These are phyloP conservation scores for Escallonia herrerae DNA, from an alignment of 129 eudicot species.

Conservation along the genomic window DNA sequence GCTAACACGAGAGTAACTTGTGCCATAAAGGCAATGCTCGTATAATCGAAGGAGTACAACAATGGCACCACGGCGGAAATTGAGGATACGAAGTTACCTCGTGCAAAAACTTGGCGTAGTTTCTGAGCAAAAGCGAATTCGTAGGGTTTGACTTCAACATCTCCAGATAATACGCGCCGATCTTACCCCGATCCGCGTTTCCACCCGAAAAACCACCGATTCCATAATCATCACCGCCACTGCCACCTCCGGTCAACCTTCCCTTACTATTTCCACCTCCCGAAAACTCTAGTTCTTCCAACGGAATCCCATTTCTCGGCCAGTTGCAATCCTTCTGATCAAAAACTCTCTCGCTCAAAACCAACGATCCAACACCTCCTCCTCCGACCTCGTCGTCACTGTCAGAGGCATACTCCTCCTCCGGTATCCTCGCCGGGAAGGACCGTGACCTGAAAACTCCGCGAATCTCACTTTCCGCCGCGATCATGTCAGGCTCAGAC, in stretches of 20 bases:
- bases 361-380: constrained; percentile 22
- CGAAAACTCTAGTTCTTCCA: constrained; percentile 31
- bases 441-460: constrained; percentile 31
- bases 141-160: constrained; percentile 59
- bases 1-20: too few species aligned
- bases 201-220: constrained; percentile 16
- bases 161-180: constrained; percentile 47
- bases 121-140: constrained; percentile 58
- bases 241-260: constrained; percentile 19
- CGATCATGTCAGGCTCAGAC: constrained; percentile 41
- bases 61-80: too few species aligned
- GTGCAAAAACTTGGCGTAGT: constrained; percentile 73
- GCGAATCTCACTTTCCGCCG: constrained; percentile 6
- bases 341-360: constrained; percentile 27
- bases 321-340: constrained; percentile 9
- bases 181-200: constrained; percentile 27
- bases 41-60: too few species aligned
- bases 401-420: constrained; percentile 27
- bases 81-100: constrained; percentile 34
- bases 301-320: constrained; percentile 21
- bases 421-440: constrained; percentile 39
- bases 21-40: too few species aligned
- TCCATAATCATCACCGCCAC: constrained; percentile 26
- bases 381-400: constrained; percentile 7
- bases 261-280: constrained; percentile 53